Conservation (phyloP, 2,329 filamentous ascomycete species). For the Aureobasidium sp. region DNA sequence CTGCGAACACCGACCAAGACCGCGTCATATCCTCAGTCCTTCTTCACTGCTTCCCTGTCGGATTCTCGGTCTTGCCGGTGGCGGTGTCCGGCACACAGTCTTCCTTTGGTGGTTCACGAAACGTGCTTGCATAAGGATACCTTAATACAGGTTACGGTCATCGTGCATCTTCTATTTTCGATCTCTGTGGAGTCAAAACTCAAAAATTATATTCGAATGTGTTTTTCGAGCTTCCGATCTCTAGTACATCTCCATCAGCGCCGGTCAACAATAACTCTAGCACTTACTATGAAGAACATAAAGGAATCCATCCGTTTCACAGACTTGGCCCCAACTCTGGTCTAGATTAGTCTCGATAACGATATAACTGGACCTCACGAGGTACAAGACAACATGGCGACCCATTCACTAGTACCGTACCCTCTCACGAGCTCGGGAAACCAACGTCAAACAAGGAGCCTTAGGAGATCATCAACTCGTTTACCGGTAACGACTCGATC, state of each 20-base stretch:
- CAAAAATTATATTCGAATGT: not conserved
- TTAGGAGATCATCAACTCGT: constrained; percentile 1
- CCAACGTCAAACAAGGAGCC: not conserved
- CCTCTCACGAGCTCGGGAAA: not conserved
- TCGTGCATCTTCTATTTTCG: constrained; percentile 10
- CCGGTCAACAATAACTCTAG: not conserved
- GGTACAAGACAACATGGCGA: not conserved
- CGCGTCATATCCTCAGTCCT: not conserved
- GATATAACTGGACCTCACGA: not conserved
- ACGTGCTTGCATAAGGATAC: constrained; percentile 11
- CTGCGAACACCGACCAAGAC: not conserved
- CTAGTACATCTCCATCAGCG: not conserved
- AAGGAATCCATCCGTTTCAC: not conserved
- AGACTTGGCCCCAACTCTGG: not conserved
- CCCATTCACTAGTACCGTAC: not conserved
- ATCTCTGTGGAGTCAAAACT: constrained; percentile 5
- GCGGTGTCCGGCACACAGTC: not conserved
- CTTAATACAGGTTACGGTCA: not conserved
- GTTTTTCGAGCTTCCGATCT: not conserved
- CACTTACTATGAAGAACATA: constrained; percentile 1
- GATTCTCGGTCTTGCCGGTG: not conserved
- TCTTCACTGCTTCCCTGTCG: not conserved
- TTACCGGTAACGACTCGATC: not conserved
- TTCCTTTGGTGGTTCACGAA: not conserved
- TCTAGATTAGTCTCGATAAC: not conserved